Percentiles rank a stretch among this genome's conserved stretches.
phyloP scores from a whole-genome alignment of 1,139 yeast genomes.

The Kluyveromyces sp. region DNA sequence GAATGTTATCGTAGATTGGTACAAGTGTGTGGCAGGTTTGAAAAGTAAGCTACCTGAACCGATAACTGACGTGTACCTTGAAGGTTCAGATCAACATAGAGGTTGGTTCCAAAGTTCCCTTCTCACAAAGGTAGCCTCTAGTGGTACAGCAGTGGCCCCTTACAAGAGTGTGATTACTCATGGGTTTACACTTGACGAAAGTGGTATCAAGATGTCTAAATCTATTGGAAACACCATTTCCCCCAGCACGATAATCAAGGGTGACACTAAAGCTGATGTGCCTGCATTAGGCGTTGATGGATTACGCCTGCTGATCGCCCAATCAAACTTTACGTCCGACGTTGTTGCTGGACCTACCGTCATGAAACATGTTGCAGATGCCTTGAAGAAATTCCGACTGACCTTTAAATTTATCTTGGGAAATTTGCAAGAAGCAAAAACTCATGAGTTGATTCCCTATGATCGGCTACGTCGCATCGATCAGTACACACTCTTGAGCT shows the following conservation, averaged over 20 bases:
- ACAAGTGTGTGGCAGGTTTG: conserved; percentile 28
- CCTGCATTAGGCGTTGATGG: conserved; percentile 91
- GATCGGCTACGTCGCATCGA: conserved; percentile 52
- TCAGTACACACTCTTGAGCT: conserved; percentile 50
- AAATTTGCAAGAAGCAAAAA: conserved; percentile 41
- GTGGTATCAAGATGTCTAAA: conserved; percentile 89
- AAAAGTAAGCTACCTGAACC: conserved; percentile 25
- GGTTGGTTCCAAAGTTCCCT: conserved; percentile 98
- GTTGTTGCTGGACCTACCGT: conserved; percentile 68
- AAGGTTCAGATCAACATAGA: conserved; percentile 95
- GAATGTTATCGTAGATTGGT: conserved; percentile 51
- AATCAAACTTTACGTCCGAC: conserved; percentile 78
- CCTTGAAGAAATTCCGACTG: conserved; percentile 72
- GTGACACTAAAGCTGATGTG: conserved; percentile 47
- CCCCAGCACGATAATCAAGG: conserved; percentile 63
- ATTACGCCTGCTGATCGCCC: conserved; percentile 83
- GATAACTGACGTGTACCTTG: conserved; percentile 75
- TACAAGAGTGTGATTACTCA: conserved; percentile 76
- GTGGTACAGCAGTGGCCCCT: conserved; percentile 47
- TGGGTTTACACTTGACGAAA: conserved; percentile 84
- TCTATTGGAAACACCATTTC: conserved; percentile 76
- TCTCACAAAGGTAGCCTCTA: conserved; percentile 60
- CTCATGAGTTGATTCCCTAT: conserved; percentile 26
- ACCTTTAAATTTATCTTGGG: conserved; percentile 80
- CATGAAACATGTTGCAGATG: conserved; percentile 68